Percentiles rank a stretch among this genome's conserved stretches.
These are phyloP conservation scores for Pinus taeda DNA, from an alignment of 75 land plant genomes.

Conservation along the genomic window DNA sequence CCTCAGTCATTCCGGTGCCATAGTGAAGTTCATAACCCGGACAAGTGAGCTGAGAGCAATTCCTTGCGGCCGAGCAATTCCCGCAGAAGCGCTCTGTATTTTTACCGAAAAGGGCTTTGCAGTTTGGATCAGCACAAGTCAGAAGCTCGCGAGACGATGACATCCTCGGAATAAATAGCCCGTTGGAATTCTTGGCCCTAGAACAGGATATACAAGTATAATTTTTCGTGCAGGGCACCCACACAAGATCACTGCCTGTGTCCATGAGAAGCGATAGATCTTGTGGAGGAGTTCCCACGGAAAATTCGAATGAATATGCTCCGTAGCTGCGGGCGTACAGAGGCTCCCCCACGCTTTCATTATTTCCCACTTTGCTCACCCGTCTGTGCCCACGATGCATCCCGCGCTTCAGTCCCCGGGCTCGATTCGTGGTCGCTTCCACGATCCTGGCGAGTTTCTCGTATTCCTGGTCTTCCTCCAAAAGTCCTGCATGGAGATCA, in stretches of 20 bases:
- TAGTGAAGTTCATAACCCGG: no score
- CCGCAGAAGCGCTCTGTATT: no score
- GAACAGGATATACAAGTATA: constrained; percentile 5
- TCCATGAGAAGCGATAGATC: constrained; percentile 35
- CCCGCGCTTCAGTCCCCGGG: not conserved
- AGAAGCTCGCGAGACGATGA: no score
- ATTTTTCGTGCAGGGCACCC: constrained; percentile 52
- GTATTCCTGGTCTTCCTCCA: not conserved
- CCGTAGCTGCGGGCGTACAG: constrained; percentile 51
- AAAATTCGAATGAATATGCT: constrained; percentile 41
- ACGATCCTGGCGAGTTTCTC: not conserved
- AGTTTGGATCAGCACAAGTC: no score
- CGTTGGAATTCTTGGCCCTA: no score
- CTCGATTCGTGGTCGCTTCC: not conserved
- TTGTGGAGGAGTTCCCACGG: constrained; percentile 55
- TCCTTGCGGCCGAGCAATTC: no score
- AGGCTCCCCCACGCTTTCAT: not conserved
- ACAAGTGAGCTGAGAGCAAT: no score
- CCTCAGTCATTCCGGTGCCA: no score
- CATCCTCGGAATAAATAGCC: no score
- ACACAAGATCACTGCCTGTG: constrained; percentile 46
- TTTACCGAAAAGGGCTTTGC: no score
- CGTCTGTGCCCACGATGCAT: no score
- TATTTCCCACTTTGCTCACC: no score
- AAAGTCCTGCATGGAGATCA: not conserved